Evolutionary conservation across 2,329 filamentous ascomycete species (phyloP).

Genomic region (Fonsecaea multimorphosa): DNA sequence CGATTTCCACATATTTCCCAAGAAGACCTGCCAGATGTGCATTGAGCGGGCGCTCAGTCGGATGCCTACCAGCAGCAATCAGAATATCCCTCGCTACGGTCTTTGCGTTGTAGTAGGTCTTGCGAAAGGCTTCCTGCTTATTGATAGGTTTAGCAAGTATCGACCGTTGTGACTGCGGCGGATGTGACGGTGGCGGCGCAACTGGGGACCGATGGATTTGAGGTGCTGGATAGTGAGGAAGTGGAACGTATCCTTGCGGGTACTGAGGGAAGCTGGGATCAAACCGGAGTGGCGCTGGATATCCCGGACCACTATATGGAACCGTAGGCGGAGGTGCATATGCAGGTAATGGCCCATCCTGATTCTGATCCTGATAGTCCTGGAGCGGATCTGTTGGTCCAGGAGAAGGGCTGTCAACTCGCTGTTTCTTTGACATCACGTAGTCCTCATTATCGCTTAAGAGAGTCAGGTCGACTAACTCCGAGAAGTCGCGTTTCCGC

Average conservation of each 20-base stretch:
- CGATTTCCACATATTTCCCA: conserved; percentile 50
- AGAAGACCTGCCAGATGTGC: conserved; percentile 61
- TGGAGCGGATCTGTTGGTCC: conserved; percentile 25
- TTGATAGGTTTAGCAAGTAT: conserved; percentile 53
- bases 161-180: conserved; percentile 10
- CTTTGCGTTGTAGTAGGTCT: conserved; percentile 62
- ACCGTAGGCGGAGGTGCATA: not conserved
- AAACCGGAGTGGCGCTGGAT: conserved; percentile 11
- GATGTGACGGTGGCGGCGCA: not conserved
- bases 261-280: conserved; percentile 3
- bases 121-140: conserved; percentile 47
- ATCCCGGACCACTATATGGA: not conserved
- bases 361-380: conserved; percentile 15
- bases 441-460: conserved; percentile 55
- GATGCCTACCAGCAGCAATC: conserved; percentile 66
- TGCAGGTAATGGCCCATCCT: conserved; percentile 3
- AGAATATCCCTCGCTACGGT: conserved; percentile 70
- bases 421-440: conserved; percentile 42
- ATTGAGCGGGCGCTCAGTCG: conserved; percentile 64
- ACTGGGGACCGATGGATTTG: not conserved
- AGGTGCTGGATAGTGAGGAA: not conserved
- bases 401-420: conserved; percentile 30
- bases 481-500: conserved; percentile 61
- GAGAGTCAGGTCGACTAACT: conserved; percentile 60
- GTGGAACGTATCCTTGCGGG: not conserved